phyloP scores from a whole-genome alignment of 805 yeast genomes.

The Starmerella lactis-condensi region DNA sequence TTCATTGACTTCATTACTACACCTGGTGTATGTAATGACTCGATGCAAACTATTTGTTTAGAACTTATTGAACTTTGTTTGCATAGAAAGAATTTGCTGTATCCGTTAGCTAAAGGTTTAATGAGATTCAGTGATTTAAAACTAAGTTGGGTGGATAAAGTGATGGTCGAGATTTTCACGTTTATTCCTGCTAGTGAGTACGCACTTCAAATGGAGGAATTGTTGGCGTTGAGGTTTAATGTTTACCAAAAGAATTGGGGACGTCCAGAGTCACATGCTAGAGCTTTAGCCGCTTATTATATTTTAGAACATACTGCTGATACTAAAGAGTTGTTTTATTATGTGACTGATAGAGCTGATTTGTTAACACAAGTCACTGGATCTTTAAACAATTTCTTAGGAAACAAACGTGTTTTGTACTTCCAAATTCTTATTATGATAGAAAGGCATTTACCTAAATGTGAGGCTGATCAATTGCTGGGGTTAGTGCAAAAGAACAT shows the following conservation, averaged over 20 bases:
- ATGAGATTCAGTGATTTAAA: neutral
- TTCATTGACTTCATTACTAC: conserved; percentile 35
- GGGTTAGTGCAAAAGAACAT: conserved; percentile 24
- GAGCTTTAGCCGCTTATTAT: conserved; percentile 20
- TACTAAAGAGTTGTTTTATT: conserved; percentile 24
- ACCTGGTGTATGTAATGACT: conserved; percentile 16
- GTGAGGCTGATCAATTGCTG: conserved; percentile 19
- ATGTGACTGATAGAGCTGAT: conserved; percentile 29
- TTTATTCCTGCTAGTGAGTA: conserved; percentile 38
- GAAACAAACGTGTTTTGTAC: conserved; percentile 47
- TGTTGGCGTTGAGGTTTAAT: conserved; percentile 27
- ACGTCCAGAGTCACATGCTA: conserved; percentile 22
- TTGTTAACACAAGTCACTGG: conserved; percentile 7
- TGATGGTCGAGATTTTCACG: conserved; percentile 31
- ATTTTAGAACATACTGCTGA: neutral
- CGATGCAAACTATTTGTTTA: conserved; percentile 18
- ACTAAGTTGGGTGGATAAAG: conserved; percentile 31
- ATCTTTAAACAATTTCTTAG: conserved; percentile 32
- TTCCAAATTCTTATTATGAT: conserved; percentile 33
- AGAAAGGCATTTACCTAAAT: conserved; percentile 21
- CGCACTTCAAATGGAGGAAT: conserved; percentile 39
- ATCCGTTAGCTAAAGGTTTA: conserved; percentile 34
- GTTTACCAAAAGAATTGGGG: conserved; percentile 28
- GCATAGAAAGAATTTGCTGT: conserved; percentile 53
- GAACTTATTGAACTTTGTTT: conserved; percentile 20